phyloP scores from a whole-genome alignment of 768 basidiomycete genomes.

The Psilocybe tampanensis region DNA sequence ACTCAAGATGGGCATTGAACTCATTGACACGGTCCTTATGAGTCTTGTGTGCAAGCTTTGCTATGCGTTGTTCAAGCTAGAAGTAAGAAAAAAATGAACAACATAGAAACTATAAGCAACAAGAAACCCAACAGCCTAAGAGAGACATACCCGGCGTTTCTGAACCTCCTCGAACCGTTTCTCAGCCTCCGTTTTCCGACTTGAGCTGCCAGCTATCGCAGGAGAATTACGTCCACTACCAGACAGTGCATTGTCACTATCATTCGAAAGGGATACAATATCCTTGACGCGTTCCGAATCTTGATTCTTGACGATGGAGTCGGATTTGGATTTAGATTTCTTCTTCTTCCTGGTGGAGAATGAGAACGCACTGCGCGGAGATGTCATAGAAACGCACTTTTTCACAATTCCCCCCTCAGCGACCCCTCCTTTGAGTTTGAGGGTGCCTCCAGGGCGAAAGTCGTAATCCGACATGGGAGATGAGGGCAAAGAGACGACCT shows the following conservation, averaged over 20 bases:
- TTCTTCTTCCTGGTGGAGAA: conserved; percentile 75
- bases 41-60: conserved; percentile 77
- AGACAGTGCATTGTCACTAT: conserved; percentile 45
- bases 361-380: conserved; percentile 9
- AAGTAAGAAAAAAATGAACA: conserved; percentile 2
- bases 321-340: conserved; percentile 68
- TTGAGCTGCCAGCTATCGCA: conserved; percentile 47
- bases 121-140: background rate
- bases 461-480: conserved; percentile 80
- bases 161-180: conserved; percentile 88
- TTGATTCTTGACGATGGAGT: conserved; percentile 44
- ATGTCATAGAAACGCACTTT: conserved; percentile 55
- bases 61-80: conserved; percentile 77
- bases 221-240: conserved; percentile 67
- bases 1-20: conserved; percentile 85
- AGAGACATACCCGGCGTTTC: conserved; percentile 64
- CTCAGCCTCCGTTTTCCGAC: conserved; percentile 85
- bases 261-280: conserved; percentile 49
- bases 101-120: conserved; percentile 2
- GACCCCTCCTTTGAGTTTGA: conserved; percentile 87
- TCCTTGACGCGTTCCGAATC: conserved; percentile 56
- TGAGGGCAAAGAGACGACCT: conserved; percentile 20
- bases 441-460: conserved; percentile 82
- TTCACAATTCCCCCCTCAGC: conserved; percentile 80
- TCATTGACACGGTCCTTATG: conserved; percentile 95